Evolutionary conservation across 1,139 yeast species (phyloP), one percentile per base, ranked within the genome.

Genomic region (Fermentozyma sake): DNA sequence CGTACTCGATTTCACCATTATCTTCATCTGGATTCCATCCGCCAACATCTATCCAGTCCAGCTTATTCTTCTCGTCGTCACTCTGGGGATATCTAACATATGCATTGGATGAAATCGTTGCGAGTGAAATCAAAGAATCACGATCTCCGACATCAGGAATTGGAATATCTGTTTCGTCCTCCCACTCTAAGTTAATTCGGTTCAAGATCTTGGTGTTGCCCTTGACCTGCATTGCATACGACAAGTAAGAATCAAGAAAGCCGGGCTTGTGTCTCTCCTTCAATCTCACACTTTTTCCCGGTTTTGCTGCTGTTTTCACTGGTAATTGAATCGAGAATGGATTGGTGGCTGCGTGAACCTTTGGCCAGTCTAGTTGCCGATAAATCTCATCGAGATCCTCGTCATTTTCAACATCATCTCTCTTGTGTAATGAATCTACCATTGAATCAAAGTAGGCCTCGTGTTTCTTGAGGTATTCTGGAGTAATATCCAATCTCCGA

Each of bases 71-170:
- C 27, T 64, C 68, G 22, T 66, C 55, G 14, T 89, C 95, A 20
- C 77, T 72, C 20, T 63, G 56, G 2, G 97, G 96, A 20, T 75
- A 60, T 27, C 72, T 70, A 2, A 86, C 95, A 48, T 91, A 91
- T 3, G 98, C 97, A 54, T 91, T 84, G 2, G 95, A 83, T 0
- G 96, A 77, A 73, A 91, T 82, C 31, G 81, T 59, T 0, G 97
- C 98, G 24, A 91, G 58, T 2, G 83, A 62, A 4, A 89, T 63
- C 5, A 91, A 52, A 0, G 96, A 83, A 21, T 75, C 76, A 30
- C 71, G 71, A 53, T 89, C 95, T 3, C 74, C 58, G 6, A 91
- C 60, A 45, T 91, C 76, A 0, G 98, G 98, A 1, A 82, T 70
- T 1, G 57, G 33, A 3, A 79, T 63, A 10, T 66, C 65, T 4